phyloP scores from a whole-genome alignment of 2,329 filamentous ascomycete genomes.

The Arthrobotrys sinensis region DNA sequence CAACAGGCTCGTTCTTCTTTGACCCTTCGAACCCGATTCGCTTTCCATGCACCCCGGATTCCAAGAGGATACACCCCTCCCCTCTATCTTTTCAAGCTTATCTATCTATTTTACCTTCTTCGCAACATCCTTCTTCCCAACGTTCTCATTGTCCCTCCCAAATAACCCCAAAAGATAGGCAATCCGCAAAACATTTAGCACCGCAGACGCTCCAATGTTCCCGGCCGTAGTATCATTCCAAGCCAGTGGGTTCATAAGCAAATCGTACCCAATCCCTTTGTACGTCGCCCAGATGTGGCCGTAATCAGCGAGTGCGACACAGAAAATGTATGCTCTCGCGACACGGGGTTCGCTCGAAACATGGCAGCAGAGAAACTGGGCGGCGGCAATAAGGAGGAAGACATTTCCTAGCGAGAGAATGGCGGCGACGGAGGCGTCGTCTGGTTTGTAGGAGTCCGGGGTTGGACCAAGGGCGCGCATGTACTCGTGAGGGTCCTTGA shows the following conservation, averaged over 20 bases:
- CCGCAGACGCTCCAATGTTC: conserved; percentile 64
- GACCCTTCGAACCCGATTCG: not conserved
- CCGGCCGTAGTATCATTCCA: conserved; percentile 66
- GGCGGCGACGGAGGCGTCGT: conserved; percentile 47
- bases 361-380: conserved; percentile 65
- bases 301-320: conserved; percentile 66
- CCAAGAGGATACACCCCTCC: not conserved
- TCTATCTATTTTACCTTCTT: conserved; percentile 37
- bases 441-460: conserved; percentile 29
- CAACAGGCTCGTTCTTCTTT: conserved; percentile 3
- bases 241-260: conserved; percentile 62
- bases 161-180: conserved; percentile 43
- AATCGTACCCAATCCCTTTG: conserved; percentile 64
- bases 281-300: conserved; percentile 67
- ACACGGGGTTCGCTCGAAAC: conserved; percentile 63
- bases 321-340: conserved; percentile 64
- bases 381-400: conserved; percentile 65
- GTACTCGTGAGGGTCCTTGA: conserved; percentile 64
- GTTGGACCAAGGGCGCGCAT: conserved; percentile 64
- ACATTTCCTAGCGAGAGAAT: conserved; percentile 65
- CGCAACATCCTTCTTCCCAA: conserved; percentile 7
- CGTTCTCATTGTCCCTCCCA: conserved; percentile 31
- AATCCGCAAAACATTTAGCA: conserved; percentile 64
- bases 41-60: conserved; percentile 13
- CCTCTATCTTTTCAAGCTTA: not conserved